These are phyloP conservation scores for Rauvolfia tetraphylla DNA, from an alignment of 257 asterid genomes.

Conservation along the genomic window DNA sequence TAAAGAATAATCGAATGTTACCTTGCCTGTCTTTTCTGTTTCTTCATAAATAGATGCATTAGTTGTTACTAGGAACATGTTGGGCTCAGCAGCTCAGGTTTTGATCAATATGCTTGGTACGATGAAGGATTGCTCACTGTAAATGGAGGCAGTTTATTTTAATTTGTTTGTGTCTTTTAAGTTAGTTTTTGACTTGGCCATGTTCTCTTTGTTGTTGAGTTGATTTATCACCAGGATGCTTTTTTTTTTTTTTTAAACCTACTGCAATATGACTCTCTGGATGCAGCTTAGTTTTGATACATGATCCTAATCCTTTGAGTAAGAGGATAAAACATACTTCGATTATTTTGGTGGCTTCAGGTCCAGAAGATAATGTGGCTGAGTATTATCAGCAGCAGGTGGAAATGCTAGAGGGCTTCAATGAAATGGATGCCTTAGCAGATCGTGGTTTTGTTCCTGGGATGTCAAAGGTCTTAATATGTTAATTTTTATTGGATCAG, in stretches of 20 bases:
- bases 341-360: conserved; percentile 24
- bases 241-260: not conserved
- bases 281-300: not conserved
- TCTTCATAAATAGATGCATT: conserved; percentile 3
- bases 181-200: not conserved
- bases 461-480: conserved; percentile 40
- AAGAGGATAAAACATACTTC: not conserved
- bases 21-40: not conserved
- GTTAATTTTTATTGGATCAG: not conserved
- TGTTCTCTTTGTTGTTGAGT: not conserved
- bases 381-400: conserved; percentile 51
- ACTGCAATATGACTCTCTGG: not conserved
- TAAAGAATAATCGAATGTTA: conserved; percentile 14
- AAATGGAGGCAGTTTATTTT: not conserved
- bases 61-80: not conserved
- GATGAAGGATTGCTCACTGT: not conserved
- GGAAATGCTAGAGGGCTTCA: conserved; percentile 41
- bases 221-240: not conserved
- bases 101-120: not conserved
- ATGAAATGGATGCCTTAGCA: conserved; percentile 40
- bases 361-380: conserved; percentile 43
- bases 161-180: not conserved
- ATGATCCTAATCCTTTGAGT: not conserved
- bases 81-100: not conserved
- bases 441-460: conserved; percentile 50